Evolutionary conservation across 2,329 filamentous ascomycete species (phyloP).

Genomic region (Fusarium tricinctum): DNA sequence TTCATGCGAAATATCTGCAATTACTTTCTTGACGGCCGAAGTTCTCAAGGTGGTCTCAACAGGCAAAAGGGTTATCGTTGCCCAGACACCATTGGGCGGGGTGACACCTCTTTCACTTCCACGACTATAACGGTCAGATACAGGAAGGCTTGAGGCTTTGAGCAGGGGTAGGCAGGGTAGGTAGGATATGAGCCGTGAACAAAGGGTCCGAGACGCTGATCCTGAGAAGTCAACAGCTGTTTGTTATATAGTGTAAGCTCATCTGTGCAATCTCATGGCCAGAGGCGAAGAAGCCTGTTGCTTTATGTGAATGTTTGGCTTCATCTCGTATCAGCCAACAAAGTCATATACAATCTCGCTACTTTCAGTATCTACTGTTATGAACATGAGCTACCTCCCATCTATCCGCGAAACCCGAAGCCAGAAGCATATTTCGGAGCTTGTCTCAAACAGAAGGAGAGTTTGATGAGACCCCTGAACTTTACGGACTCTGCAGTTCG

Average conservation of each 20-base stretch:
- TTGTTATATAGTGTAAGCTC: no score
- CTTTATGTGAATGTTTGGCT: neutral
- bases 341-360: slow-evolving; percentile 6
- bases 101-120: slow-evolving; percentile 7
- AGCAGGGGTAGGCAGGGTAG: slow-evolving; percentile 10
- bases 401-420: slow-evolving; percentile 2
- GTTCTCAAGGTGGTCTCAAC: neutral
- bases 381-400: neutral
- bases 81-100: slow-evolving; percentile 12
- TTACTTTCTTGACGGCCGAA: no score
- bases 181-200: slow-evolving; percentile 1
- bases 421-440: slow-evolving; percentile 1
- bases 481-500: slow-evolving; percentile 9
- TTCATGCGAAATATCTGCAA: no score
- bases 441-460: slow-evolving; percentile 6
- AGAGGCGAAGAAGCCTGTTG: slow-evolving; percentile 4
- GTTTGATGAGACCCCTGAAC: slow-evolving; percentile 13
- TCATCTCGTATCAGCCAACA: neutral
- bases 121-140: slow-evolving; percentile 9
- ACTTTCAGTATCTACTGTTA: neutral
- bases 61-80: neutral
- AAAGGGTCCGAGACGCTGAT: slow-evolving; percentile 7
- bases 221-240: neutral
- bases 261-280: neutral
- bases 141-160: neutral